Evolutionary conservation across 768 basidiomycete species (phyloP), one percentile per base, ranked within the genome.

Genomic region (Galerina marginata): DNA sequence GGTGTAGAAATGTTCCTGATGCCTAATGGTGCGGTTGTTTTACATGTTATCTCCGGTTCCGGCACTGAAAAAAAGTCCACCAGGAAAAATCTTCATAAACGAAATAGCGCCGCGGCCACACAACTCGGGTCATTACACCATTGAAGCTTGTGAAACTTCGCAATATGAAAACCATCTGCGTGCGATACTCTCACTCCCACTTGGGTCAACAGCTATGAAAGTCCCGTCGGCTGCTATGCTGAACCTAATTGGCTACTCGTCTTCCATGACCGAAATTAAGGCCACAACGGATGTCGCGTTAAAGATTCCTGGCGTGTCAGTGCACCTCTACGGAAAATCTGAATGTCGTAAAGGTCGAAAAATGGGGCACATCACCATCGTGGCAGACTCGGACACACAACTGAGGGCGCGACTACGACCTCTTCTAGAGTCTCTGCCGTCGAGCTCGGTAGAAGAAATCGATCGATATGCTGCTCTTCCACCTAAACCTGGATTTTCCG

Each of bases 1-100:
- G 97, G 96, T 1, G 96, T 99, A 1, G 97, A 99, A 74, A 94
- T 99, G 95, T 99, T 99, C 77, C 79, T 98, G 43, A 84, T 96
- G 84, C 77, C 82, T 29, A 85, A 96, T 69, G 95, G 96, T 94
- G 66, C 47, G 83, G 71, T 12, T n/a, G 25, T 45, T 48, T 16
- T 53, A 29, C 38, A 10, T 48, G 16, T 50, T 33, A 33, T 48
- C 14, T 36, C 58, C n/a, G 14, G 47, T 20, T 33, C 44, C 29
- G 26, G 60, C 38, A 52, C 49, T 47, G 26, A 57, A 16, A 53
- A 38, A 58, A 49, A 9, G 37, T 44, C 33, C 25, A 16, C 5
- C 65, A 96, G 95, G 91, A 11, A 73, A 80, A 0, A 83, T 98
- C 1, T 87, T 87, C 59, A 84, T 99, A 63, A 99, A 99, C 74